These are phyloP conservation scores for Alternaria sp. DNA, from an alignment of 2,329 filamentous ascomycete species.

Conservation along the genomic window DNA sequence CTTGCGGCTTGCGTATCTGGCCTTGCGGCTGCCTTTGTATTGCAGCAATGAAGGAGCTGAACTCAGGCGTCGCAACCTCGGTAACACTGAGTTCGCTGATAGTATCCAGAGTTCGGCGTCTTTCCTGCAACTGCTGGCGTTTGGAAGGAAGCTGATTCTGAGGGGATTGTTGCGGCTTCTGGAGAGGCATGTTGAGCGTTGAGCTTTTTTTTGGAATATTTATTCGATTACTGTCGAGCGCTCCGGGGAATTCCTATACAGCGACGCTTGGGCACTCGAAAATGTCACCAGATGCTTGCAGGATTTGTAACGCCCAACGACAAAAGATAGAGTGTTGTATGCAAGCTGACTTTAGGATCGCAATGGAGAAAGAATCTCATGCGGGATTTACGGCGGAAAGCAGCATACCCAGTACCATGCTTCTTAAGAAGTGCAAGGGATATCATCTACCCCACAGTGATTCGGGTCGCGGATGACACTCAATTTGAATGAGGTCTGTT, in stretches of 20 bases:
- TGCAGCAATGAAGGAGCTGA: constrained; percentile 17
- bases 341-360: background rate
- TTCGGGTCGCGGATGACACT: constrained; percentile 26
- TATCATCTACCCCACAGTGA: constrained; percentile 19
- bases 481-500: constrained; percentile 15
- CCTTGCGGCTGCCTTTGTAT: constrained; percentile 13
- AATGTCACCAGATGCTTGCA: background rate
- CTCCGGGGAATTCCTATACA: background rate
- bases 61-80: constrained; percentile 23
- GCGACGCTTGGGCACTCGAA: background rate
- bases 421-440: constrained; percentile 21
- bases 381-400: background rate
- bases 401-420: constrained; percentile 26
- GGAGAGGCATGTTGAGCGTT: constrained; percentile 29
- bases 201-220: background rate
- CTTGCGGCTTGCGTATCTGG: background rate
- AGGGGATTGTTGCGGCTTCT: constrained; percentile 23
- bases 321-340: background rate
- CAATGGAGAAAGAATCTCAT: background rate
- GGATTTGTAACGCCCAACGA: background rate
- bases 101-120: constrained; percentile 41
- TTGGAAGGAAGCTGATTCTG: constrained; percentile 8
- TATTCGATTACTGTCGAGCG: background rate
- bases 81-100: constrained; percentile 39
- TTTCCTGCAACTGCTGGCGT: constrained; percentile 27